phyloP scores from a whole-genome alignment of 1,139 yeast genomes.

The Nakaseomyces delphensis region DNA sequence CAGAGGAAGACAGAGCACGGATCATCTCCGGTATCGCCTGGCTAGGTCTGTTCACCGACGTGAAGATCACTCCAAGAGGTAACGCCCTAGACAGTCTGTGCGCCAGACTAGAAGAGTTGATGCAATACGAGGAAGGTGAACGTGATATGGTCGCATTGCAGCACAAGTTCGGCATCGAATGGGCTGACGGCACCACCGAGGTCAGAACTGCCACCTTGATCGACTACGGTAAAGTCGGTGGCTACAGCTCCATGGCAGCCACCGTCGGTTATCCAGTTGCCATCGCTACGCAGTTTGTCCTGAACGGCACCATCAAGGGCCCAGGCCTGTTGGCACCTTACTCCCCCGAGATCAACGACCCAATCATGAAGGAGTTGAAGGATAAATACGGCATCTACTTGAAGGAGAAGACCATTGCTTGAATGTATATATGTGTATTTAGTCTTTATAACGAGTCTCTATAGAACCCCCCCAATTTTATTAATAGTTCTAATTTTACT shows the following conservation, averaged over 20 bases:
- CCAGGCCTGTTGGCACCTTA: conserved; percentile 93
- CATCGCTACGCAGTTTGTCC: conserved; percentile 81
- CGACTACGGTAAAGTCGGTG: conserved; percentile 90
- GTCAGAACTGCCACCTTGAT: conserved; percentile 91
- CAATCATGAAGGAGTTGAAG: conserved; percentile 84
- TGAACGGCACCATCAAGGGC: conserved; percentile 68
- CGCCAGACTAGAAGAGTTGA: conserved; percentile 88
- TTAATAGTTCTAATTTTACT: no score
- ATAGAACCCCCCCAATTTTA: no score
- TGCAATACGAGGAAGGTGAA: conserved; percentile 95
- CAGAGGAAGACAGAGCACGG: conserved; percentile 73
- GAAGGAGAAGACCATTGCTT: conserved; percentile 65
- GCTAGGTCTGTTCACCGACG: conserved; percentile 84
- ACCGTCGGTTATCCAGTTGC: conserved; percentile 98
- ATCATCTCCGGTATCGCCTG: conserved; percentile 84
- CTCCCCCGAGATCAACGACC: conserved; percentile 79
- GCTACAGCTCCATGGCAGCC: conserved; percentile 98
- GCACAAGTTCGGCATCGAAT: conserved; percentile 95
- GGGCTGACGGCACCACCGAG: conserved; percentile 88
- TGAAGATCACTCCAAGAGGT: conserved; percentile 74
- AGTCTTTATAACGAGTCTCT: no score
- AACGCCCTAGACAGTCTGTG: conserved; percentile 94
- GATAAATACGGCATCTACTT: conserved; percentile 81
- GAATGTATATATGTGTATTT: conserved; percentile 3
- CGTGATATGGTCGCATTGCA: conserved; percentile 91